These are phyloP conservation scores for Cyberlindnera japonica DNA, from an alignment of 805 yeast species.

Conservation along the genomic window DNA sequence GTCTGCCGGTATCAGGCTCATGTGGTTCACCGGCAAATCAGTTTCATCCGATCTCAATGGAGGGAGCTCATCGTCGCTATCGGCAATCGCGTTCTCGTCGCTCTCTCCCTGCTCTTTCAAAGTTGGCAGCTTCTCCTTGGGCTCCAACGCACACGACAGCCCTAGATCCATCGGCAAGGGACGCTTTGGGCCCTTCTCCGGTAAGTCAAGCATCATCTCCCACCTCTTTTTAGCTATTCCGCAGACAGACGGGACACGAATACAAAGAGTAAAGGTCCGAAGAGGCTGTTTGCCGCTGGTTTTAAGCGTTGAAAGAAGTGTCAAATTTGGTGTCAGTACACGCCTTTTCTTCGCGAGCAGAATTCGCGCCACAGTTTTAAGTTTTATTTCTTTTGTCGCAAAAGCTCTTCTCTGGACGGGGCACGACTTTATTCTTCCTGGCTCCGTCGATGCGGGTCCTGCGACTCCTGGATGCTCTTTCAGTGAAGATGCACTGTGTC, in stretches of 20 bases:
- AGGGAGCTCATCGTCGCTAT: slow-evolving; percentile 1
- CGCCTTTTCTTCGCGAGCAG: not conserved
- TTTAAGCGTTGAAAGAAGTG: not conserved
- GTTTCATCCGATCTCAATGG: not conserved
- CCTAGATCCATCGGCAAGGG: slow-evolving; percentile 16
- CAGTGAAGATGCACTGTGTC: not conserved
- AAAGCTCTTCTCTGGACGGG: too few species aligned
- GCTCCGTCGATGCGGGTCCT: too few species aligned
- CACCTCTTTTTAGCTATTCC: too few species aligned
- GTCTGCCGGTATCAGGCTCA: slow-evolving; percentile 32
- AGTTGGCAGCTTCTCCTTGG: slow-evolving; percentile 8
- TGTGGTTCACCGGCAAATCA: slow-evolving; percentile 7
- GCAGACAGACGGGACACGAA: too few species aligned
- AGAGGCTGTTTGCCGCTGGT: too few species aligned
- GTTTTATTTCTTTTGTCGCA: too few species aligned
- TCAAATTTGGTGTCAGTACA: not conserved
- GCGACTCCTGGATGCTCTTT: too few species aligned
- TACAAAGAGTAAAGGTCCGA: too few species aligned
- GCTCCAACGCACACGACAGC: slow-evolving; percentile 12
- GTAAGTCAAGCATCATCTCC: too few species aligned
- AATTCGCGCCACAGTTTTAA: not conserved
- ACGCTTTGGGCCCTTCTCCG: slow-evolving; percentile 1
- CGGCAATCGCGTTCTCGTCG: slow-evolving; percentile 3
- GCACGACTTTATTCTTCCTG: too few species aligned
- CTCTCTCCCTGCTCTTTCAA: slow-evolving; percentile 6